phyloP scores from a whole-genome alignment of 495 filamentous ascomycete genomes.

The Articulospora tetracladia region DNA sequence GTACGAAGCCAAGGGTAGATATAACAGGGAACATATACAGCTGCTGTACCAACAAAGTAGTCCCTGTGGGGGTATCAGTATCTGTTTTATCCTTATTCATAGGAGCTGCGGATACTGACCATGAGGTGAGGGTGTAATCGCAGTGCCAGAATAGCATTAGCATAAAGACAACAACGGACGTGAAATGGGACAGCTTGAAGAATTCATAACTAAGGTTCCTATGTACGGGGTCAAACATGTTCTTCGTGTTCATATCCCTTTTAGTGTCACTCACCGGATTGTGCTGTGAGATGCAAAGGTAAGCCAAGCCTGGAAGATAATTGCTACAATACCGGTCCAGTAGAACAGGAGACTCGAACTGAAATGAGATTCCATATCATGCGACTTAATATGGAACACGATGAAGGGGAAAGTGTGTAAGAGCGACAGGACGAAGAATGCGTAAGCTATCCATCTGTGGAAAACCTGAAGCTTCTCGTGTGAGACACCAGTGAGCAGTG shows the following conservation, averaged over 20 bases:
- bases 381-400: constrained; percentile 31
- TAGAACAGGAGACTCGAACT: constrained; percentile 41
- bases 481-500: constrained; percentile 47
- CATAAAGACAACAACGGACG: constrained; percentile 48
- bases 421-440: constrained; percentile 49
- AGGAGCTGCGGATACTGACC: constrained; percentile 30
- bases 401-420: constrained; percentile 59
- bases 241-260: no score
- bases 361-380: constrained; percentile 47
- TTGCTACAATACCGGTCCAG: constrained; percentile 51
- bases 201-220: constrained; percentile 56
- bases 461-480: constrained; percentile 53
- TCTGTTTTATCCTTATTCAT: constrained; percentile 10
- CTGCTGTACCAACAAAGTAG: constrained; percentile 55
- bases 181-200: constrained; percentile 53
- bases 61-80: constrained; percentile 34
- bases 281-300: constrained; percentile 45
- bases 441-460: constrained; percentile 50
- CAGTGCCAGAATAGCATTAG: constrained; percentile 58
- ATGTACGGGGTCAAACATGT: no score
- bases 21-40: constrained; percentile 43
- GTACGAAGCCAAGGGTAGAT: constrained; percentile 40
- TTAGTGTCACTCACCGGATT: constrained; percentile 41
- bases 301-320: constrained; percentile 52
- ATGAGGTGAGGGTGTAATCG: constrained; percentile 50